phyloP scores from a whole-genome alignment of 768 basidiomycete genomes.

The Mycena pura region DNA sequence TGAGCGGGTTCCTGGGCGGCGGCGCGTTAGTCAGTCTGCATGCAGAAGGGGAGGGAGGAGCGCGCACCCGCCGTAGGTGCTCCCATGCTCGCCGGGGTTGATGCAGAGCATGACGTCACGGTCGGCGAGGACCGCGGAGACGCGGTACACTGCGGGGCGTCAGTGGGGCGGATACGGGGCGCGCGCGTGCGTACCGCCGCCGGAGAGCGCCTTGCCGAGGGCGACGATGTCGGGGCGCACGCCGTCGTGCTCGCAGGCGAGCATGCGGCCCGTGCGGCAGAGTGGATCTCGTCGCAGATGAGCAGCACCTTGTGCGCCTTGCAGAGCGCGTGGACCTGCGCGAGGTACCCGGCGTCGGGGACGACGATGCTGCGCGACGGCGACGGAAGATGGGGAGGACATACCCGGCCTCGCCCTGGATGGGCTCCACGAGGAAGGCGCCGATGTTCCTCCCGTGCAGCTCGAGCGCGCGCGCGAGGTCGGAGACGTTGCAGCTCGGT shows the following conservation, averaged over 20 bases:
- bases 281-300: slow-evolving; percentile 99
- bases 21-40: not conserved
- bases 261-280: slow-evolving; percentile 92
- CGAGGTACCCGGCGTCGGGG: slow-evolving; percentile 86
- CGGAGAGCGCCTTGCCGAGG: slow-evolving; percentile 95
- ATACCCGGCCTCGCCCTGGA: slow-evolving; percentile 98
- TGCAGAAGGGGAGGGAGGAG: slow-evolving; percentile 14
- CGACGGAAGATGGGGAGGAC: not conserved
- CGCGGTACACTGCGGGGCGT: slow-evolving; percentile 78
- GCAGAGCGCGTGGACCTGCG: slow-evolving; percentile 80
- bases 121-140: slow-evolving; percentile 92
- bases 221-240: slow-evolving; percentile 92
- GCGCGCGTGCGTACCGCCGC: slow-evolving; percentile 70
- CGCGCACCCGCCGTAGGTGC: slow-evolving; percentile 90
- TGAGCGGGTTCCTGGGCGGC: slow-evolving; percentile 80
- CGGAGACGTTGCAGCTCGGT: slow-evolving; percentile 66
- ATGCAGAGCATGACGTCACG: slow-evolving; percentile 95
- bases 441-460: slow-evolving; percentile 83
- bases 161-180: not conserved
- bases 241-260: slow-evolving; percentile 86
- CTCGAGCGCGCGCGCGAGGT: slow-evolving; percentile 83
- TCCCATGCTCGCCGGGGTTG: slow-evolving; percentile 93
- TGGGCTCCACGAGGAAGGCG: slow-evolving; percentile 95
- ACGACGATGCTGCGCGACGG: slow-evolving; percentile 77
- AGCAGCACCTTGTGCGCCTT: slow-evolving; percentile 93